A percentile compares a stretch with the other conserved stretches of the same genome.
These are phyloP conservation scores for Aspergillus terreus DNA, from an alignment of 2,329 filamentous ascomycete species.

Conservation along the genomic window DNA sequence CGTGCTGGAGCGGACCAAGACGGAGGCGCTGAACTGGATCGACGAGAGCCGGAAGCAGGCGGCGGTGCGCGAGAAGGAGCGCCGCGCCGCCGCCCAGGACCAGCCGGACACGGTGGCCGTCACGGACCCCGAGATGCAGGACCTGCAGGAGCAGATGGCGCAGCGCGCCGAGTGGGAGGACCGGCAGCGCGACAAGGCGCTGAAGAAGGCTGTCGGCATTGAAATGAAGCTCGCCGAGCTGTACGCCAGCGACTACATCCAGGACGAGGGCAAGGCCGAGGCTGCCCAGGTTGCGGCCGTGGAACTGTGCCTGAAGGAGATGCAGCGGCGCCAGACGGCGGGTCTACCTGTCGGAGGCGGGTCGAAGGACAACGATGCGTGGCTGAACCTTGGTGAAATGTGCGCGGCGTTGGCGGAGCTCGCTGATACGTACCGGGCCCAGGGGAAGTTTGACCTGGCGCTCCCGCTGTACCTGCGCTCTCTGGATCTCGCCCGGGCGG, in stretches of 20 bases:
- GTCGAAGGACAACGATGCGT: slow-evolving; percentile 35
- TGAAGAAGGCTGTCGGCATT: slow-evolving; percentile 71
- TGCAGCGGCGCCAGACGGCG: slow-evolving; percentile 62
- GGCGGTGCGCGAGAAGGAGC: slow-evolving; percentile 9
- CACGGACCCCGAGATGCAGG: slow-evolving; percentile 19
- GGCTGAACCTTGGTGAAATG: slow-evolving; percentile 38
- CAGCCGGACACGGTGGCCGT: slow-evolving; percentile 18
- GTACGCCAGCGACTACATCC: slow-evolving; percentile 72
- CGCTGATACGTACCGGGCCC: slow-evolving; percentile 70
- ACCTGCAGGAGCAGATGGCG: slow-evolving; percentile 19
- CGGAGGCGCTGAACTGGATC: slow-evolving; percentile 57
- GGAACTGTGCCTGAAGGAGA: slow-evolving; percentile 72
- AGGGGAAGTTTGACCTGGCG: slow-evolving; percentile 73
- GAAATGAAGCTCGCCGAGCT: slow-evolving; percentile 81
- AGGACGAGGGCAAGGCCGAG: slow-evolving; percentile 70
- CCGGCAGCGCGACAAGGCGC: slow-evolving; percentile 58
- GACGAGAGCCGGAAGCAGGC: slow-evolving; percentile 20
- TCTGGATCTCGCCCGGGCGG: slow-evolving; percentile 60
- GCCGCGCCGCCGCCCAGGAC: slow-evolving; percentile 13
- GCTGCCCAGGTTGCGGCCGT: slow-evolving; percentile 75
- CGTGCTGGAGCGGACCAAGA: slow-evolving; percentile 71
- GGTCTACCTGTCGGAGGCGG: slow-evolving; percentile 67
- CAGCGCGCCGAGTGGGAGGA: slow-evolving; percentile 26
- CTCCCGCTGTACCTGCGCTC: slow-evolving; percentile 85
- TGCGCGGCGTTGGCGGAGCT: slow-evolving; percentile 53